Evolutionary conservation across 371 early-diverging fungal genomes (phyloP).

Genomic region (Parasitella parasitica): DNA sequence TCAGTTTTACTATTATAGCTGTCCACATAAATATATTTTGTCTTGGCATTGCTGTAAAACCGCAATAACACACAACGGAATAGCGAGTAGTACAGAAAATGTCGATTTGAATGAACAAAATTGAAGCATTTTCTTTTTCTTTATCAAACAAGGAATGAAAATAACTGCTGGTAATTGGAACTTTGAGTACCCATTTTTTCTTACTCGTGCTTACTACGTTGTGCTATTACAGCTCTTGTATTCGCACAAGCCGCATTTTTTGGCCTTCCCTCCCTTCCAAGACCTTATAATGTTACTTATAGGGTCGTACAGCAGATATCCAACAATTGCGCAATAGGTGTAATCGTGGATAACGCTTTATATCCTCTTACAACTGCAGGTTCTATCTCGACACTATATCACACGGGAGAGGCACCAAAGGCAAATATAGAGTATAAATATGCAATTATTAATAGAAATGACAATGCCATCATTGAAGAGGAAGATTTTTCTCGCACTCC

Average conservation of each 20-base stretch:
- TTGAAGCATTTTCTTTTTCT: neutral
- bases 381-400: neutral
- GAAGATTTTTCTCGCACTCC: constrained; percentile 15
- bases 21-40: no score
- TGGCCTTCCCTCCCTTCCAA: neutral
- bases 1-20: no score
- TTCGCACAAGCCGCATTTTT: neutral
- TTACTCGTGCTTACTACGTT: no score
- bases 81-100: neutral
- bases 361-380: constrained; percentile 4
- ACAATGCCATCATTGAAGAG: neutral
- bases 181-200: no score
- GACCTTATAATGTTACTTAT: constrained; percentile 6
- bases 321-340: constrained; percentile 1
- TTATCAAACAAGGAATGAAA: neutral
- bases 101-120: no score
- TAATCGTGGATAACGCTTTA: constrained; percentile 5
- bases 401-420: constrained; percentile 10
- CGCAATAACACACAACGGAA: no score
- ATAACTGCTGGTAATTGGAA: neutral
- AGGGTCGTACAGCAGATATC: constrained; percentile 7
- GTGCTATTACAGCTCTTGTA: neutral
- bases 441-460: neutral
- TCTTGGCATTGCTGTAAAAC: no score
- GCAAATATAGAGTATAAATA: constrained; percentile 13